Conservation (phyloP, 306 rosid species). For the Canavalia ensiformis region DNA sequence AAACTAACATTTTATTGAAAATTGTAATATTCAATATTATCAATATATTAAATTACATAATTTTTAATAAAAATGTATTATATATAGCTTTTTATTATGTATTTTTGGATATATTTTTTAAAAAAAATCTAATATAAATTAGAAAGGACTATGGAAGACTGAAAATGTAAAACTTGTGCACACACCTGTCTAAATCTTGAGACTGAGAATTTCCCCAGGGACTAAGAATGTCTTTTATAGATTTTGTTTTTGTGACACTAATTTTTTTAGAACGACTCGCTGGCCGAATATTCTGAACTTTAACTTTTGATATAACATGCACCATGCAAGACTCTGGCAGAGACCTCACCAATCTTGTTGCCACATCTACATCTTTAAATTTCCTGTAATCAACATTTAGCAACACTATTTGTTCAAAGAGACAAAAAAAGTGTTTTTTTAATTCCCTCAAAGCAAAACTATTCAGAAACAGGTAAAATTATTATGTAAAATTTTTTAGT, state of each 20-base stretch:
- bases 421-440: background rate
- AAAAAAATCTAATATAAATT: no score
- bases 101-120: no score
- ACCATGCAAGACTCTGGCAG: constrained; percentile 70
- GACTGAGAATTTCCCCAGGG: constrained; percentile 10
- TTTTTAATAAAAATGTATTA: no score
- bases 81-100: no score
- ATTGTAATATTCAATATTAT: no score
- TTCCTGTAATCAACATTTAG: constrained; percentile 56
- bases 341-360: constrained; percentile 66
- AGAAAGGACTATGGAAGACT: no score
- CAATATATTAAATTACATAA: no score
- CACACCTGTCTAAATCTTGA: constrained; percentile 52
- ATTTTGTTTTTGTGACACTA: constrained; percentile 16
- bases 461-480: background rate
- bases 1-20: no score
- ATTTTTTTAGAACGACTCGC: constrained; percentile 36
- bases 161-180: no score
- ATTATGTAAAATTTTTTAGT: background rate
- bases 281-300: constrained; percentile 55
- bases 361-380: constrained; percentile 69
- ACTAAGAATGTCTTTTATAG: constrained; percentile 38
- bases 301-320: constrained; percentile 77
- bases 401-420: background rate
- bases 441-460: no score